Percentiles rank a stretch among this genome's conserved stretches.
Conservation (phyloP, 306 rosid genomes). For the Vigna radiata region DNA sequence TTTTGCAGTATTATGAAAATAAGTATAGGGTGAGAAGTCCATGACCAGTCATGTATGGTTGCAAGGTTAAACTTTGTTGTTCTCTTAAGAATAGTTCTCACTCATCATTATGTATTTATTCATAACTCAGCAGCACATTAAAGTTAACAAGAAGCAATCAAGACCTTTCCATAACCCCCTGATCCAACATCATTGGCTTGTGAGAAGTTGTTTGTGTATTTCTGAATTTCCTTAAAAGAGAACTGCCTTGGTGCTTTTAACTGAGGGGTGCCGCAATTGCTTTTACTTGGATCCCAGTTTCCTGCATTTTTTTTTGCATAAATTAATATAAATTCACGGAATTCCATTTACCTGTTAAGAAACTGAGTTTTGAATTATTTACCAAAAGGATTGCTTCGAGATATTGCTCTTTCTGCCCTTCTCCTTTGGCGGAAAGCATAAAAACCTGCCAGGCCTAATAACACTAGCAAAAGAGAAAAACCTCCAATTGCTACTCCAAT, state of each 20-base stretch:
- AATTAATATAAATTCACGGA: not conserved
- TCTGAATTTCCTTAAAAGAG: constrained; percentile 65
- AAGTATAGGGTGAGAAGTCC: not conserved
- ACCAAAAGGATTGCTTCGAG: constrained; percentile 51
- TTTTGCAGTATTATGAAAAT: not conserved
- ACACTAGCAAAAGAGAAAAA: constrained; percentile 48
- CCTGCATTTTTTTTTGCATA: constrained; percentile 38
- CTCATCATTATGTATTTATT: not conserved
- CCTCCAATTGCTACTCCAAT: constrained; percentile 64
- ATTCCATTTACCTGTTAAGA: not conserved
- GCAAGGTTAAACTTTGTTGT: not conserved
- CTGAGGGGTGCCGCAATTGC: constrained; percentile 46
- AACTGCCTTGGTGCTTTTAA: constrained; percentile 56
- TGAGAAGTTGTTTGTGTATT: constrained; percentile 53
- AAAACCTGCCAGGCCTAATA: constrained; percentile 50
- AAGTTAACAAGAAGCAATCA: not conserved
- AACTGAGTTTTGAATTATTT: constrained; percentile 12
- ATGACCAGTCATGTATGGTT: not conserved
- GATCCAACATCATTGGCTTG: constrained; percentile 44
- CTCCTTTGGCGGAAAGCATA: constrained; percentile 62
- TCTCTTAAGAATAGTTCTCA: not conserved
- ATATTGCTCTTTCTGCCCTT: constrained; percentile 51
- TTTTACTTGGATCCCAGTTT: constrained; percentile 44
- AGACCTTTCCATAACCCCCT: constrained; percentile 79
- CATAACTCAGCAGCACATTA: no score